These are phyloP conservation scores for Calonectria henricotiae DNA, from an alignment of 2,329 filamentous ascomycete genomes.

Conservation along the genomic window DNA sequence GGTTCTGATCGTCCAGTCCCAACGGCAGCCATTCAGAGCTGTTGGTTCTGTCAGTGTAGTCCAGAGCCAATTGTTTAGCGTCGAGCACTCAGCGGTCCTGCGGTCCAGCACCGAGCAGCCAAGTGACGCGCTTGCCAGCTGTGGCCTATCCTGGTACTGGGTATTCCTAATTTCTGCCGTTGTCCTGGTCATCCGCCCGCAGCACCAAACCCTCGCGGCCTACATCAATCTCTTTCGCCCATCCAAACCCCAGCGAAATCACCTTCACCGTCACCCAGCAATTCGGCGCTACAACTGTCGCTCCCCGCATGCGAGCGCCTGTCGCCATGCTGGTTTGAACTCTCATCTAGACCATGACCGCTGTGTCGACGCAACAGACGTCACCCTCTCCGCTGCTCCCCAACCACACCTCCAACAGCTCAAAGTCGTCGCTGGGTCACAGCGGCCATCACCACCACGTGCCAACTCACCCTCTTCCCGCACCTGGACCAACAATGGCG, in stretches of 20 bases:
- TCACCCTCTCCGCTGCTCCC: slow-evolving; percentile 50
- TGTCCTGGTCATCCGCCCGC: slow-evolving; percentile 50
- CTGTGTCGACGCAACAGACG: slow-evolving; percentile 50
- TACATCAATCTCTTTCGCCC: slow-evolving; percentile 28
- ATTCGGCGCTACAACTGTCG: slow-evolving; percentile 29
- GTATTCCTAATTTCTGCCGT: slow-evolving; percentile 52
- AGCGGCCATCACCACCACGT: slow-evolving; percentile 47
- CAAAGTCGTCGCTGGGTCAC: slow-evolving; percentile 46
- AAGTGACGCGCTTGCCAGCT: slow-evolving; percentile 31
- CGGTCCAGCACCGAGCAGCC: slow-evolving; percentile 23
- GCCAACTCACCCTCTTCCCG: slow-evolving; percentile 44
- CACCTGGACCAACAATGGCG: slow-evolving; percentile 54
- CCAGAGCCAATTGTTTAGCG: slow-evolving; percentile 17
- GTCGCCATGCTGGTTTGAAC: slow-evolving; percentile 51
- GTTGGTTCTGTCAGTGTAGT: slow-evolving; percentile 9
- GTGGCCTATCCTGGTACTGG: slow-evolving; percentile 35
- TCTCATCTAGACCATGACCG: slow-evolving; percentile 48
- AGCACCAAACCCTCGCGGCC: slow-evolving; percentile 35
- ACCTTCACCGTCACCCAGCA: slow-evolving; percentile 28
- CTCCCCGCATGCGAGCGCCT: slow-evolving; percentile 38
- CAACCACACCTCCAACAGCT: slow-evolving; percentile 48
- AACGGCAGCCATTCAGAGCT: not conserved
- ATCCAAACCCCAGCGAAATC: slow-evolving; percentile 17
- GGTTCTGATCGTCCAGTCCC: slow-evolving; percentile 1
- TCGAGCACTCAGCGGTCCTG: slow-evolving; percentile 11